A percentile compares a stretch with the other conserved stretches of the same genome.
These are phyloP conservation scores for Lipomyces orientalis DNA, from an alignment of 805 yeast genomes.

Conservation along the genomic window DNA sequence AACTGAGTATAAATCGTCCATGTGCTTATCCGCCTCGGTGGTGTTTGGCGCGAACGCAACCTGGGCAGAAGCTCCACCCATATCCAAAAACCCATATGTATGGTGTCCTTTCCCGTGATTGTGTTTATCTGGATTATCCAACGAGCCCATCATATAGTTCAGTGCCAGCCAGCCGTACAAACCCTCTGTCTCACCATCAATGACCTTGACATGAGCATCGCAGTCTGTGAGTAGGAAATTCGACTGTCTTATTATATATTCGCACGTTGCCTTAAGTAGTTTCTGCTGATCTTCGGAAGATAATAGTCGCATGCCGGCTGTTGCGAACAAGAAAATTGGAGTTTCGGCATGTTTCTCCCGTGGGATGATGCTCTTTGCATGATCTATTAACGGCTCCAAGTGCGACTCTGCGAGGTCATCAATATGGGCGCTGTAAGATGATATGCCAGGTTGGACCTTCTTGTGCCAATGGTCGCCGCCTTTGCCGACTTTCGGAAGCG, in stretches of 20 bases:
- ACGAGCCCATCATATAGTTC: slow-evolving; percentile 76
- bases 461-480: slow-evolving; percentile 70
- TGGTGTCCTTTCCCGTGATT: slow-evolving; percentile 48
- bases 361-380: slow-evolving; percentile 78
- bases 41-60: slow-evolving; percentile 84
- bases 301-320: slow-evolving; percentile 94
- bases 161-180: slow-evolving; percentile 94
- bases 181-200: slow-evolving; percentile 95
- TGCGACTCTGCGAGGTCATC: slow-evolving; percentile 71
- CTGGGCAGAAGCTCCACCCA: slow-evolving; percentile 99
- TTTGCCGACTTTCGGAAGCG: slow-evolving; percentile 56
- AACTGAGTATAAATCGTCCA: slow-evolving; percentile 73
- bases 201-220: slow-evolving; percentile 74
- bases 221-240: slow-evolving; percentile 65
- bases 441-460: slow-evolving; percentile 85
- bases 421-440: slow-evolving; percentile 63
- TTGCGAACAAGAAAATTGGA: slow-evolving; percentile 89
- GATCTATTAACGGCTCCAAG: slow-evolving; percentile 64
- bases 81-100: slow-evolving; percentile 95
- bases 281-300: slow-evolving; percentile 57
- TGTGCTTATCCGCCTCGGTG: slow-evolving; percentile 66
- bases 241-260: slow-evolving; percentile 57
- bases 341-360: slow-evolving; percentile 62
- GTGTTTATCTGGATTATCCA: slow-evolving; percentile 50
- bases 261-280: slow-evolving; percentile 68